Conservation (phyloP, 2,329 filamentous ascomycete species). For the Exophiala aquamarina region DNA sequence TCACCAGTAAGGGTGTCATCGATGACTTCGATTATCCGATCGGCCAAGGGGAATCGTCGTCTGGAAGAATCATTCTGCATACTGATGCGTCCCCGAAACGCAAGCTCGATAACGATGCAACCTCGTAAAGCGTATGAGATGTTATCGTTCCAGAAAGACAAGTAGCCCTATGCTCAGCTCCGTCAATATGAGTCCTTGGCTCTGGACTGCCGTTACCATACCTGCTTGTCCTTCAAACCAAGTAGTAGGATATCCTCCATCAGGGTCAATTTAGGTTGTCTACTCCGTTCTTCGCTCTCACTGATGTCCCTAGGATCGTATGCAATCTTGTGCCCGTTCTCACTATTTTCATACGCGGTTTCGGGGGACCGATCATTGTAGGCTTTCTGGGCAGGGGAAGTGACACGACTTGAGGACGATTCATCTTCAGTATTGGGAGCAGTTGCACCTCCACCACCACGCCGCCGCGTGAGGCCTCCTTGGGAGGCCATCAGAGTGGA, state of each 20-base stretch:
- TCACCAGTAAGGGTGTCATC: slow-evolving; percentile 96
- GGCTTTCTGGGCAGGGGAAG: slow-evolving; percentile 63
- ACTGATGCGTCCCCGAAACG: slow-evolving; percentile 91
- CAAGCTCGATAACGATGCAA: slow-evolving; percentile 97
- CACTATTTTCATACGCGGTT: slow-evolving; percentile 80
- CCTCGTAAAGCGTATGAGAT: slow-evolving; percentile 97
- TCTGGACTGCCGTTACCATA: slow-evolving; percentile 45
- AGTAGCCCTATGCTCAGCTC: slow-evolving; percentile 71
- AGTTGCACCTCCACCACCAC: slow-evolving; percentile 58
- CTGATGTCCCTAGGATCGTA: slow-evolving; percentile 96
- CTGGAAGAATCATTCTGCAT: slow-evolving; percentile 97
- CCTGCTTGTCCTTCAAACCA: slow-evolving; percentile 98
- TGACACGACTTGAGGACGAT: slow-evolving; percentile 64
- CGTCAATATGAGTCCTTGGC: background rate
- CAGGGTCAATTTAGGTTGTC: slow-evolving; percentile 95
- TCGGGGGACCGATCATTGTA: slow-evolving; percentile 57
- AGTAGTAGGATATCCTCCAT: slow-evolving; percentile 98
- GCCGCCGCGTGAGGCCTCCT: slow-evolving; percentile 71
- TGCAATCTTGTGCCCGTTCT: slow-evolving; percentile 98
- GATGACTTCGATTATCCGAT: slow-evolving; percentile 93
- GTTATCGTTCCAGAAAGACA: slow-evolving; percentile 99
- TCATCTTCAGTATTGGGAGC: slow-evolving; percentile 50
- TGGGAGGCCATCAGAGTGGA: slow-evolving; percentile 57
- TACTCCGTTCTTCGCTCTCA: slow-evolving; percentile 92
- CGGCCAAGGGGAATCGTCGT: slow-evolving; percentile 86